Evolutionary conservation across 108 stramenopile genomes (phyloP).

Genomic region (Cyclotella baltica): DNA sequence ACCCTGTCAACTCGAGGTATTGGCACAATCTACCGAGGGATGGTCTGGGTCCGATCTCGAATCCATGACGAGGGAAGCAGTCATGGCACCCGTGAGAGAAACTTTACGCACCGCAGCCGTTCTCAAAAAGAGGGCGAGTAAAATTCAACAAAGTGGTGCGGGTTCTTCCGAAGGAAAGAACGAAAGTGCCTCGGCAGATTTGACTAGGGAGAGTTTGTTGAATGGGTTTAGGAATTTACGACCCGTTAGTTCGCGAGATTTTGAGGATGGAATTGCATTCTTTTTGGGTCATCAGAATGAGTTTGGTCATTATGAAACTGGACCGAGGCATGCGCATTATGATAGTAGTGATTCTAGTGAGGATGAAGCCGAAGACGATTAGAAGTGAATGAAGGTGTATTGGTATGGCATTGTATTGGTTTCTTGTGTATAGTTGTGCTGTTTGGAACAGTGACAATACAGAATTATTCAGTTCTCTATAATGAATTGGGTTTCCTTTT

Average conservation of each 20-base stretch:
- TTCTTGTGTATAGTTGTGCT: too few species aligned
- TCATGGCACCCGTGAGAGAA: constrained; percentile 88
- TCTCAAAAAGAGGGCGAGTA: constrained; percentile 53
- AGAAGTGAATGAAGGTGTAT: too few species aligned
- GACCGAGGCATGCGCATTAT: constrained; percentile 50
- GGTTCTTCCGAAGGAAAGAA: not conserved
- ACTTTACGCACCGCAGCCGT: constrained; percentile 73
- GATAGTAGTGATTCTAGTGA: constrained; percentile 75
- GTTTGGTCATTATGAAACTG: constrained; percentile 17
- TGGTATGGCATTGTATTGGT: too few species aligned
- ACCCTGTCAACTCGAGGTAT: constrained; percentile 47
- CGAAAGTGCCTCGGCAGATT: constrained; percentile 27
- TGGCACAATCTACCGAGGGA: constrained; percentile 72
- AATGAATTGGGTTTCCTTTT: too few species aligned
- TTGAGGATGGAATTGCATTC: constrained; percentile 67
- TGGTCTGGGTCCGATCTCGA: constrained; percentile 90
- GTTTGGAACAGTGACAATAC: too few species aligned
- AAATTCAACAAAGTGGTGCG: constrained; percentile 24
- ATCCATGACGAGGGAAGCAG: constrained; percentile 80
- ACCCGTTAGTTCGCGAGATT: constrained; percentile 65
- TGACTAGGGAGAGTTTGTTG: constrained; percentile 57
- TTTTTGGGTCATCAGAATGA: constrained; percentile 46
- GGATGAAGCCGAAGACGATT: constrained; percentile 46
- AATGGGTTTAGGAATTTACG: constrained; percentile 67
- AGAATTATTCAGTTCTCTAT: too few species aligned